Base-by-base conservation (phyloP, 2,329 filamentous ascomycete species). In the Diaporthe batatas region DNA sequence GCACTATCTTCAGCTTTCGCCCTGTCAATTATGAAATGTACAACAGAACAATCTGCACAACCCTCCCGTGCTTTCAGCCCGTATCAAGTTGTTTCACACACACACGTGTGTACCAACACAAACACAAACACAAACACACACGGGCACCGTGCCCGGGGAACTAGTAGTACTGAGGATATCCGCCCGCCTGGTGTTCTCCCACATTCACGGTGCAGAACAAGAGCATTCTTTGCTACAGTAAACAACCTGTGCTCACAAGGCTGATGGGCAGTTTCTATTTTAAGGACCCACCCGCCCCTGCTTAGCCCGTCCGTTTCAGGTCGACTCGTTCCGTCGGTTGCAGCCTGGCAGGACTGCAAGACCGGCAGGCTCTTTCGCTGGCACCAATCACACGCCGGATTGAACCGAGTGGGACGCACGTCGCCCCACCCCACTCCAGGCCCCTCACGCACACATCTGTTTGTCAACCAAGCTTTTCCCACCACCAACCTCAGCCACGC, bases 201-300 rank as follows among this genome's bases (percentile, higher is more conserved):
- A 23, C 12, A 23, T 18, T n/a, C 32, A 39, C 47, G 25, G 34
- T 49, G 47, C 62, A 67, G 21, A 25, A 8, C 32, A 51, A 53
- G 21, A 25, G 14, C 32, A 51, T 8, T 51, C 6, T 34, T 51
- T 21, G n/a, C n/a, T n/a, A n/a, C n/a, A n/a, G n/a, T n/a, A 7
- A 25, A 36, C 16, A 36, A 34, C 65, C 10, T 47, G 23, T 2
- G 23, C 47, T 70, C 68, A 59, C 68, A 70, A 34, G 68, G 68
- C 68, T 70, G 68, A 70, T 44, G 44, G 68, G n/a, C 44, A n/a
- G 44, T 59, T 70, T 62, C 68, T 70, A 70, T 70, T 70, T 70
- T 70, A 42, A 53, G 55, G 51, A 49, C 29, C 18, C 23, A 62
- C 51, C 18, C 23, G 53, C 51, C 68, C 68, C 58, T 62, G 68